Percentiles rank a stretch among this genome's conserved stretches.
Conservation (phyloP, 1,284 basidiomycete species). For the Moesziomyces sp. region DNA sequence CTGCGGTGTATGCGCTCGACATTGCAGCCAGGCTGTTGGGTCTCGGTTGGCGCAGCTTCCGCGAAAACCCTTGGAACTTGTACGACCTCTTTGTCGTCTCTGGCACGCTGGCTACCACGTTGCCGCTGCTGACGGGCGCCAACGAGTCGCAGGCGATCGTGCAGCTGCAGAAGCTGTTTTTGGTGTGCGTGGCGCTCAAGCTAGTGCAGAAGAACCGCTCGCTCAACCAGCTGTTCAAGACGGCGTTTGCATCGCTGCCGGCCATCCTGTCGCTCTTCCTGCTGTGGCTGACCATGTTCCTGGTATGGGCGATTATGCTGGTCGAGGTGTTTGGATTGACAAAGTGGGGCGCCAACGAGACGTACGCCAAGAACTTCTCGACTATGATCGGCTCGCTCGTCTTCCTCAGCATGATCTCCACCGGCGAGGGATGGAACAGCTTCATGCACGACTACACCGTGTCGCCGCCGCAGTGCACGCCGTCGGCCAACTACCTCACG, state of each 20-base stretch:
- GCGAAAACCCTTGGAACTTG: slow-evolving; percentile 83
- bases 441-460: slow-evolving; percentile 70
- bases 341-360: slow-evolving; percentile 81
- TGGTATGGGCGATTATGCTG: slow-evolving; percentile 90
- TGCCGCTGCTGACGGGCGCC: slow-evolving; percentile 70
- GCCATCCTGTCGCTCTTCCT: slow-evolving; percentile 86
- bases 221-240: slow-evolving; percentile 96
- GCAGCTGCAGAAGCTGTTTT: slow-evolving; percentile 92
- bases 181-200: slow-evolving; percentile 93
- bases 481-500: slow-evolving; percentile 73
- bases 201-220: slow-evolving; percentile 88
- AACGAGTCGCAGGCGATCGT: slow-evolving; percentile 58
- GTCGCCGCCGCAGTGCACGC: slow-evolving; percentile 83
- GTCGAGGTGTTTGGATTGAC: slow-evolving; percentile 94
- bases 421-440: slow-evolving; percentile 69
- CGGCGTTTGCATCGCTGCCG: slow-evolving; percentile 86
- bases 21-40: slow-evolving; percentile 82
- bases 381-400: slow-evolving; percentile 83
- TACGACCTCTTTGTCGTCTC: slow-evolving; percentile 86
- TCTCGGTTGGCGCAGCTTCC: slow-evolving; percentile 85
- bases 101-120: slow-evolving; percentile 85
- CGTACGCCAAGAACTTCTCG: slow-evolving; percentile 81
- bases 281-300: slow-evolving; percentile 90
- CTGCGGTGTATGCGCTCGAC: slow-evolving; percentile 81
- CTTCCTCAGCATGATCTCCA: slow-evolving; percentile 77